Percentiles rank a stretch among this genome's conserved stretches.
Conservation (phyloP, 2,329 filamentous ascomycete genomes). For the Didymella pinodella region DNA sequence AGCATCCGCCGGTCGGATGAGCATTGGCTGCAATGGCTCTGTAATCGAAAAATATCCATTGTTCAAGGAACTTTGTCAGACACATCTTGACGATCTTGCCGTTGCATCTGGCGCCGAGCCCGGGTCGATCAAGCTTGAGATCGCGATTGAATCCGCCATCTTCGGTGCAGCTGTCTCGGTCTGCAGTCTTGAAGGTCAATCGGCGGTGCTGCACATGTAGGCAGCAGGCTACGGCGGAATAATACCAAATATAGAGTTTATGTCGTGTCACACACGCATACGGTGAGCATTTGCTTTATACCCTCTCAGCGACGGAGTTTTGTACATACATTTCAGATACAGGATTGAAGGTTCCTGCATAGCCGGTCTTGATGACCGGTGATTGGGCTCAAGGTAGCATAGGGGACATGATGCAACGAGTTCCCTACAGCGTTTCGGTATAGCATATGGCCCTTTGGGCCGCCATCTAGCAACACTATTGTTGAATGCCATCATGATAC, state of each 20-base stretch:
- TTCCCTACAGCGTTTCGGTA: conserved; percentile 19
- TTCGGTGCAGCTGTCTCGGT: conserved; percentile 76
- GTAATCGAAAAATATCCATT: conserved; percentile 80
- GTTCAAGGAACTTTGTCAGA: conserved; percentile 70
- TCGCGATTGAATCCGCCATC: conserved; percentile 76
- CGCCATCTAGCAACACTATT: conserved; percentile 4
- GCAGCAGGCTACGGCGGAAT: background rate
- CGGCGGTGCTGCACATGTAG: background rate
- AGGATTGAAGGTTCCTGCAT: conserved; percentile 13
- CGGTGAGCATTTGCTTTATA: conserved; percentile 19
- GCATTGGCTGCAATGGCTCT: conserved; percentile 79
- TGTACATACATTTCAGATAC: conserved; percentile 20
- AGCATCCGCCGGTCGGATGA: conserved; percentile 48
- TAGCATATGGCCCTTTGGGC: conserved; percentile 10
- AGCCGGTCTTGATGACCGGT: conserved; percentile 5
- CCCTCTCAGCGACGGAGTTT: conserved; percentile 26
- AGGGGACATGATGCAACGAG: conserved; percentile 19
- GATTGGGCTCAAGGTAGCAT: conserved; percentile 14
- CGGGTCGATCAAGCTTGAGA: conserved; percentile 67
- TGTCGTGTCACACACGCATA: conserved; percentile 4
- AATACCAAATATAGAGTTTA: conserved; percentile 3
- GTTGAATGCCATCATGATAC: conserved; percentile 1
- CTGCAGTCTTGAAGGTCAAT: conserved; percentile 48
- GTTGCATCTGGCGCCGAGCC: conserved; percentile 50
- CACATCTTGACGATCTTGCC: conserved; percentile 67